phyloP scores from a whole-genome alignment of 2,329 filamentous ascomycete species.

The Nigrospora oryzae region DNA sequence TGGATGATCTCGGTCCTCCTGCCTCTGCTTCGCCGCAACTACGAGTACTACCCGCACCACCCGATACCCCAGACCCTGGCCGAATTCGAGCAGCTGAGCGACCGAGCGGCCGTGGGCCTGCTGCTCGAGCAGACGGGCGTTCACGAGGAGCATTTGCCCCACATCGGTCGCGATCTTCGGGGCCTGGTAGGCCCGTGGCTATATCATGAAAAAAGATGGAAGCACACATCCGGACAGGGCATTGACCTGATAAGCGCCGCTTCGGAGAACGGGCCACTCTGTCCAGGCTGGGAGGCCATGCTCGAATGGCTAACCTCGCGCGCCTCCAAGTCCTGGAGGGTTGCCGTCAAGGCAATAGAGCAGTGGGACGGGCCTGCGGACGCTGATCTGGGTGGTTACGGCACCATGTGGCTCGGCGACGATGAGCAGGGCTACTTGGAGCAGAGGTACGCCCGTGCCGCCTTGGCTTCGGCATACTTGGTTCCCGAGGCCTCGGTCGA shows the following conservation, averaged over 20 bases:
- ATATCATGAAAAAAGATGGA: slow-evolving; percentile 54
- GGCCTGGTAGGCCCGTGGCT: slow-evolving; percentile 68
- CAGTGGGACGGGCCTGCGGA: slow-evolving; percentile 70
- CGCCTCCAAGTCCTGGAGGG: slow-evolving; percentile 50
- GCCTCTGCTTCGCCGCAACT: slow-evolving; percentile 59
- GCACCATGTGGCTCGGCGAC: slow-evolving; percentile 49
- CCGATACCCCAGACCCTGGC: slow-evolving; percentile 44
- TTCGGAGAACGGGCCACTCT: slow-evolving; percentile 21
- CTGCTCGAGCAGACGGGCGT: slow-evolving; percentile 50
- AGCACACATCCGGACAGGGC: slow-evolving; percentile 16
- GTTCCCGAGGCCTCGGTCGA: slow-evolving; percentile 51
- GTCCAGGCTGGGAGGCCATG: slow-evolving; percentile 60
- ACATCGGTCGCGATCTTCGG: slow-evolving; percentile 56
- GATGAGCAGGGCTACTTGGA: slow-evolving; percentile 51
- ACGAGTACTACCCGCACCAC: slow-evolving; percentile 57
- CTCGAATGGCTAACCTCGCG: slow-evolving; percentile 59
- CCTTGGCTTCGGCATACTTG: slow-evolving; percentile 59
- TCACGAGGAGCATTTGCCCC: slow-evolving; percentile 25
- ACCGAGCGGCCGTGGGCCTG: slow-evolving; percentile 48
- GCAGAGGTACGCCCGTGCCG: slow-evolving; percentile 57
- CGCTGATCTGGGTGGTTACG: slow-evolving; percentile 56
- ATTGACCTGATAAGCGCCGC: slow-evolving; percentile 13
- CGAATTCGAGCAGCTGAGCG: slow-evolving; percentile 54
- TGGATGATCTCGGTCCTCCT: slow-evolving; percentile 65
- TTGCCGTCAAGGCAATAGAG: slow-evolving; percentile 55